A percentile compares a stretch with the other conserved stretches of the same genome.
Evolutionary conservation across 257 asterid species (phyloP).

Genomic region (Misopates orontium): DNA sequence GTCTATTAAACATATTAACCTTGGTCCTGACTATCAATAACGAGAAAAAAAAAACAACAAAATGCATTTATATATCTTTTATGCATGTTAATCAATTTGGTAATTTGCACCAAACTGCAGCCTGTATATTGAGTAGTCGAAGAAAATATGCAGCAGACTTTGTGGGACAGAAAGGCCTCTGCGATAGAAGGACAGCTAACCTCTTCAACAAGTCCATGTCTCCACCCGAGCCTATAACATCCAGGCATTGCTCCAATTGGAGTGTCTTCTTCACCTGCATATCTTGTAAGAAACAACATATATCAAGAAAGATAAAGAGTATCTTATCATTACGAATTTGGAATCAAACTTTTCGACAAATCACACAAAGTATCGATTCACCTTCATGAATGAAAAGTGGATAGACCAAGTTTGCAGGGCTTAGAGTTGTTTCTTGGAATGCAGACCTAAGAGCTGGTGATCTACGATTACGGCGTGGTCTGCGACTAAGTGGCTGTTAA

Average conservation of each 20-base stretch:
- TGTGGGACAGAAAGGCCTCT: slow-evolving; percentile 14
- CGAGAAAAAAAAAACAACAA: too few species aligned
- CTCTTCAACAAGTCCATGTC: slow-evolving; percentile 96
- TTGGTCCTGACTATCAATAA: too few species aligned
- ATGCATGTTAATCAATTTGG: neutral
- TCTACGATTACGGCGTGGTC: slow-evolving; percentile 92
- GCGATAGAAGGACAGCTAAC: slow-evolving; percentile 36
- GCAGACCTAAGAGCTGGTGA: slow-evolving; percentile 76
- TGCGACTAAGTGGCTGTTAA: slow-evolving; percentile 61
- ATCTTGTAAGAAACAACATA: slow-evolving; percentile 13
- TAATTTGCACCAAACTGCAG: neutral
- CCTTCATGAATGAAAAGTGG: slow-evolving; percentile 98
- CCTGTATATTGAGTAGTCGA: neutral
- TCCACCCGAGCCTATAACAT: slow-evolving; percentile 97
- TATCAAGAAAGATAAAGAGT: slow-evolving; percentile 18
- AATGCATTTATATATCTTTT: neutral
- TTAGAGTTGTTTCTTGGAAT: slow-evolving; percentile 81
- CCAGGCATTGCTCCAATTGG: slow-evolving; percentile 99
- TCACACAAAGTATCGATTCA: slow-evolving; percentile 25
- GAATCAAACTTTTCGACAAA: neutral
- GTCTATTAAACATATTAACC: too few species aligned
- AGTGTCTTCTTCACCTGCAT: slow-evolving; percentile 89
- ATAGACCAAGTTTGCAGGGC: slow-evolving; percentile 93
- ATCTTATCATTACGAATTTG: neutral
- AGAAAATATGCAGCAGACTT: neutral